Evolutionary conservation across 1,284 basidiomycete genomes (phyloP).

Genomic region (Veloporphyrellus conicus): DNA sequence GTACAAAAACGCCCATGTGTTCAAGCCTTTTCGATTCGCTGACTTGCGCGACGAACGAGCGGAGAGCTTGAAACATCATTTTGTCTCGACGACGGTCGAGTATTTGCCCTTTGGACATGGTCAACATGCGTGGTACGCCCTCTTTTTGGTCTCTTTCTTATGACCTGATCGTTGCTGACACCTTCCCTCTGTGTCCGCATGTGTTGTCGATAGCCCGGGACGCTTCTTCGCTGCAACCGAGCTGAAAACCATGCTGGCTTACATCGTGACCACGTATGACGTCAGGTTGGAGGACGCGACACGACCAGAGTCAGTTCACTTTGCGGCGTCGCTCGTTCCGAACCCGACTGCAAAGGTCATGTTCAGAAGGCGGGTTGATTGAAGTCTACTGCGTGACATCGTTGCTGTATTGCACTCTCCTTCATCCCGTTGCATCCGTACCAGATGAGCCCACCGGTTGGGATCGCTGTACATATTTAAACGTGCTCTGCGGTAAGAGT

Average conservation of each 20-base stretch:
- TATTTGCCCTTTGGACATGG: constrained; percentile 18
- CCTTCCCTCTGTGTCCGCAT: background rate
- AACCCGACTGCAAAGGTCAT: constrained; percentile 12
- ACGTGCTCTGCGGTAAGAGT: no score
- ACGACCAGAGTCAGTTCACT: constrained; percentile 17
- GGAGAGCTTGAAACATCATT: constrained; percentile 18
- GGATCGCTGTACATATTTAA: no score
- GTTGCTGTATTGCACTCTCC: no score
- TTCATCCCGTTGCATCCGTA: no score
- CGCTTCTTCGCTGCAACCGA: constrained; percentile 21
- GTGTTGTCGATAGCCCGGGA: constrained; percentile 8
- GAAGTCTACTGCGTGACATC: no score
- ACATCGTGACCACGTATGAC: constrained; percentile 32
- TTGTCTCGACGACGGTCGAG: constrained; percentile 10
- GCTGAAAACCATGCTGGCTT: constrained; percentile 32
- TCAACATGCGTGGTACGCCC: constrained; percentile 14
- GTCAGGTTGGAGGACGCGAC: constrained; percentile 26
- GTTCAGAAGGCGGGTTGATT: constrained; percentile 20
- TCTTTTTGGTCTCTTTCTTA: background rate
- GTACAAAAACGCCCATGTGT: constrained; percentile 25
- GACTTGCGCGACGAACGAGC: constrained; percentile 12
- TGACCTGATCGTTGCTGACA: background rate
- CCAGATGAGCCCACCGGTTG: no score
- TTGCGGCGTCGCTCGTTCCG: background rate
- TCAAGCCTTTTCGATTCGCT: constrained; percentile 35